Evolutionary conservation across 2,329 filamentous ascomycete genomes (phyloP), one percentile per base, ranked within the genome.

Genomic region (Bimuria novae-zelandiae): DNA sequence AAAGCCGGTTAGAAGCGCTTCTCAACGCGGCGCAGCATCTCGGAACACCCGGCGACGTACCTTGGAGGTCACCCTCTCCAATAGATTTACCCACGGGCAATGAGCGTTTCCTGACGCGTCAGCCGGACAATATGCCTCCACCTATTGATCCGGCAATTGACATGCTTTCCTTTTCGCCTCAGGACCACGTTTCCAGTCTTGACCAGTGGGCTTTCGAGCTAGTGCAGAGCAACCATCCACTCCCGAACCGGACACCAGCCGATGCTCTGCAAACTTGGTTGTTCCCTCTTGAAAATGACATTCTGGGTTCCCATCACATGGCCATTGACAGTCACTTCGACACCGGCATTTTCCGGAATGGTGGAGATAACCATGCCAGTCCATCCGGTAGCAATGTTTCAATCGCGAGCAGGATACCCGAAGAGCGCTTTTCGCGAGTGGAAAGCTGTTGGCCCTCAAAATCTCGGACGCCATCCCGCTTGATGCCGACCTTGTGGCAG

Each of bases 131-230:
- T 35, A 57, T 73, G 64, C 65, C 66, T n/a, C 69, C 70, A 14
- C 70, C 70, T 2, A 73, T 73, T 21, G 70, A 73, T 50, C 70
- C 70, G 7, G 69, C 69, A 23, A 73, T 73, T 53, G 69, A 72
- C 29, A 71, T 67, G 49, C 61, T 72, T 37, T 67, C 69, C 1
- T 73, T 72, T 49, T 67, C 69, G 23, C 69, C 69, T 11, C 59
- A 68, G 10, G 64, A 61, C n/a, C 69, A 69, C 48, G 68, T 71
- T 17, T 69, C 63, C 7, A 70, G 68, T 45, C 60, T 73, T 17
- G 69, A 72, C 49, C 69, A 72, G 51, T 73, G 70, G 70, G 64
- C 70, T 12, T 73, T 73, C 48, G 70, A 72, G 52, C 58, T 73
- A 2, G 69, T 72, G 37, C 70, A 73, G 44, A 71, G 62, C 54